These are phyloP conservation scores for Diaporthe sp. DNA, from an alignment of 2,329 filamentous ascomycete species.

Conservation along the genomic window DNA sequence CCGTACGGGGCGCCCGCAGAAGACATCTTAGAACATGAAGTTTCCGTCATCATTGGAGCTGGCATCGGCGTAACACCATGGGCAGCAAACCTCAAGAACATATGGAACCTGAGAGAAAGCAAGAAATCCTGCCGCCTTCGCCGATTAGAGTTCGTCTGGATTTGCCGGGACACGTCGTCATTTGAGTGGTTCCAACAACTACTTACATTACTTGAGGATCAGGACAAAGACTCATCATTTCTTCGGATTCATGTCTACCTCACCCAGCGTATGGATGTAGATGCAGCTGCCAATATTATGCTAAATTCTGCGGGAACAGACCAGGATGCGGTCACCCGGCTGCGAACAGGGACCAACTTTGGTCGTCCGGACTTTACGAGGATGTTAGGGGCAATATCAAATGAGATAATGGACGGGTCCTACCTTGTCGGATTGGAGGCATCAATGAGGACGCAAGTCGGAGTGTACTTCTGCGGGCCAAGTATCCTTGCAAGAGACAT, in stretches of 20 bases:
- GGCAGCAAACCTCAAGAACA: slow-evolving; percentile 93
- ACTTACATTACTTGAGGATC: slow-evolving; percentile 87
- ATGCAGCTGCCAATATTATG: slow-evolving; percentile 95
- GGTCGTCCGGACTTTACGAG: slow-evolving; percentile 89
- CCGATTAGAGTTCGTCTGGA: slow-evolving; percentile 98
- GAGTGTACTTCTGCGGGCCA: slow-evolving; percentile 96
- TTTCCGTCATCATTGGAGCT: slow-evolving; percentile 85
- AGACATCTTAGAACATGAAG: slow-evolving; percentile 95
- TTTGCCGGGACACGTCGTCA: slow-evolving; percentile 93
- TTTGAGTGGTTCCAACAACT: slow-evolving; percentile 99
- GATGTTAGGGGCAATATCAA: slow-evolving; percentile 85
- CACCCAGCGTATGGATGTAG: slow-evolving; percentile 89
- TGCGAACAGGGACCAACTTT: slow-evolving; percentile 91
- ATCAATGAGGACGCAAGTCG: slow-evolving; percentile 83
- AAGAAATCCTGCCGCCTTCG: slow-evolving; percentile 90
- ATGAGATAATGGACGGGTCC: slow-evolving; percentile 85
- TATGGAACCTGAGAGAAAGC: slow-evolving; percentile 92
- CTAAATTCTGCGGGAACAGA: slow-evolving; percentile 94
- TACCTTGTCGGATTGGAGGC: slow-evolving; percentile 87
- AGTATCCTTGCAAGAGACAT: slow-evolving; percentile 79
- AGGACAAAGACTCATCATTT: slow-evolving; percentile 83
- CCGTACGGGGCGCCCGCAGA: slow-evolving; percentile 97
- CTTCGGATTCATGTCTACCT: slow-evolving; percentile 98
- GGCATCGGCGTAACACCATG: slow-evolving; percentile 90
- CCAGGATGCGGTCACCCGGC: slow-evolving; percentile 90